Evolutionary conservation across 441 rosid species (phyloP).

Genomic region (Capsella rubella): DNA sequence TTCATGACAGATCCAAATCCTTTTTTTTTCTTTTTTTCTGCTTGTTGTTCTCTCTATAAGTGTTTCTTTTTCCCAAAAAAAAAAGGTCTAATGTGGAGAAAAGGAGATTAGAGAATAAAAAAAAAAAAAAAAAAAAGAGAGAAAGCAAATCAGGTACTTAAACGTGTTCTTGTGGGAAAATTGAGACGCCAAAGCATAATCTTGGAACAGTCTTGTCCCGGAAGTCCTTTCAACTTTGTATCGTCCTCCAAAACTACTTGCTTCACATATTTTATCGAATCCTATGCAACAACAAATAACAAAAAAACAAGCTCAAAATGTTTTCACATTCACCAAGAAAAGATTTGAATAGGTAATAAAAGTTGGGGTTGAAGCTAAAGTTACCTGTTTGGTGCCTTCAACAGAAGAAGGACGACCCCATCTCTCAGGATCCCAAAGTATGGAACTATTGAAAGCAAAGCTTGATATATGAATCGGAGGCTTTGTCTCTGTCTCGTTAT

Average conservation of each 20-base stretch:
- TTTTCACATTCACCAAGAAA: neutral
- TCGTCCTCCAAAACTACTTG: slow-evolving; percentile 87
- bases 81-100: slow-evolving; percentile 29
- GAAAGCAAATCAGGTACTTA: slow-evolving; percentile 39
- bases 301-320: neutral
- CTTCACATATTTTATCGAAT: slow-evolving; percentile 87
- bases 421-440: slow-evolving; percentile 98
- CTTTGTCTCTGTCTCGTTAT: slow-evolving; percentile 60
- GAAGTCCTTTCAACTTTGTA: slow-evolving; percentile 78
- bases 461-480: slow-evolving; percentile 75
- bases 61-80: neutral
- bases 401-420: slow-evolving; percentile 98
- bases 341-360: neutral
- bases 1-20: neutral
- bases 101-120: slow-evolving; percentile 19
- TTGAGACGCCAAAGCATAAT: slow-evolving; percentile 89
- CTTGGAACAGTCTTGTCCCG: slow-evolving; percentile 78
- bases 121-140: slow-evolving; percentile 15
- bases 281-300: slow-evolving; percentile 48
- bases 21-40: neutral
- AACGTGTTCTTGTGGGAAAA: slow-evolving; percentile 44
- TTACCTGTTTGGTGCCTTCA: slow-evolving; percentile 77
- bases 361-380: slow-evolving; percentile 3
- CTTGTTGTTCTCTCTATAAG: slow-evolving; percentile 13
- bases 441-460: slow-evolving; percentile 95